Evolutionary conservation across 108 stramenopile genomes (phyloP), one percentile per base, ranked within the genome.

Genomic region (Discostella stelligeroides): DNA sequence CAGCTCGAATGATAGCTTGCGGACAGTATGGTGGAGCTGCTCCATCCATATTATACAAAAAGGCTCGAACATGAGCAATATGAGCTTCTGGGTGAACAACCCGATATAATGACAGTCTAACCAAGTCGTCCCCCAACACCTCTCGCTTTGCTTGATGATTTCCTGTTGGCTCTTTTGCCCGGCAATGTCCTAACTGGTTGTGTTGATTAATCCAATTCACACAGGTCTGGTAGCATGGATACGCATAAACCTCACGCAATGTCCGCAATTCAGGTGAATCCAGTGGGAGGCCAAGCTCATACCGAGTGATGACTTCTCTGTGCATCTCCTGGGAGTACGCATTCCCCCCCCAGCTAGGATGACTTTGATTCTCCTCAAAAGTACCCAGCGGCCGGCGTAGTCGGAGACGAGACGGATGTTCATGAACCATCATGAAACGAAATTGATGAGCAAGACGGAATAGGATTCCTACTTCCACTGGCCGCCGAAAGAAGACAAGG

Each of bases 11-110:
- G 34, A 71, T 71, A 1, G 24, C 34, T 2, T 2, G 0, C 12
- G 60, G 60, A 29, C 7, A 34, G 48, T 50, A 65, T 10, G 53
- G 53, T 27, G 53, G 25, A 14, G 28, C 28, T 54, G 53, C 28
- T 11, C 25, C 25, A 54, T 54, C 25, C 53, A 54, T 54, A 54
- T 54, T 54, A 3, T 11, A 13, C 23, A 54, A 27, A 11, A 54
- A 54, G 24, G 53, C 53, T 2, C 53, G 53, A 10, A 27, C 53
- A 27, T 54, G 25, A 10, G 53, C 53, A 54, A 54, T 54, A 27
- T 23, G 23, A 3, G 25, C 27, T 27, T 54, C 53, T 27, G 53
- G 53, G 28, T 54, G 53, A 28, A 54, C 53, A 24, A 54, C 28
- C 6, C 28, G 53, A 29, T 29, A 54, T 11, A 54, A 29, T 5